Conservation (phyloP, 148 eudicot genomes). For the Talinum fruticosum region DNA sequence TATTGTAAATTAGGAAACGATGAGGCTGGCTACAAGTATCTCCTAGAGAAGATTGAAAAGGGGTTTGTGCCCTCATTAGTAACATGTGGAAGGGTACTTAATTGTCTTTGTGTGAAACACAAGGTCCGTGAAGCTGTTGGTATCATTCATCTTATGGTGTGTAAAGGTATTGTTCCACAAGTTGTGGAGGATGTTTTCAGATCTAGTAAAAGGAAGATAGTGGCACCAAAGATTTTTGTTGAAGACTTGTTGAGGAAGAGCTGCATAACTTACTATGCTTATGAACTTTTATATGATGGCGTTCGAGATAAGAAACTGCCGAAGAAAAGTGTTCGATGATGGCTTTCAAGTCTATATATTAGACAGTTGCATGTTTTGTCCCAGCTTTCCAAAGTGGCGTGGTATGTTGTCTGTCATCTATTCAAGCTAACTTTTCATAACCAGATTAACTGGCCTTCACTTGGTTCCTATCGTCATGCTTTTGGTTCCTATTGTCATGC, state of each 20-base stretch:
- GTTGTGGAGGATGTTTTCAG: constrained; percentile 63
- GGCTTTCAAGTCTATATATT: constrained; percentile 6
- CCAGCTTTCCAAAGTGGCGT: background rate
- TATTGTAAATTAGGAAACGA: constrained; percentile 69
- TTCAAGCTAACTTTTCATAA: background rate
- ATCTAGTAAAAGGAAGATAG: constrained; percentile 74
- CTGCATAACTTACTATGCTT: constrained; percentile 73
- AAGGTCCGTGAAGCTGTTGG: constrained; percentile 70
- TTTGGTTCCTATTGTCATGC: too few relatives aligned
- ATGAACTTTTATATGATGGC: constrained; percentile 82
- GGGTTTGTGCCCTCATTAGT: constrained; percentile 64
- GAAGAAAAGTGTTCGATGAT: constrained; percentile 34
- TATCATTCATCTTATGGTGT: constrained; percentile 69
- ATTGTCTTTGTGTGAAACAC: constrained; percentile 75
- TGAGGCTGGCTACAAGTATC: constrained; percentile 60
- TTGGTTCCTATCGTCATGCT: background rate
- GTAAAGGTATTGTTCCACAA: constrained; percentile 77
- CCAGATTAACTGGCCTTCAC: background rate
- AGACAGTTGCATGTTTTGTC: background rate
- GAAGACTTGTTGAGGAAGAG: constrained; percentile 84
- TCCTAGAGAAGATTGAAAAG: constrained; percentile 45
- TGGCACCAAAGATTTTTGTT: constrained; percentile 90
- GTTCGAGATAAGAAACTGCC: constrained; percentile 68
- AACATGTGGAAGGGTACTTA: constrained; percentile 82
- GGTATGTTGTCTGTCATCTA: background rate